Evolutionary conservation across 768 basidiomycete genomes (phyloP).

Genomic region (Hydnum rufescens): DNA sequence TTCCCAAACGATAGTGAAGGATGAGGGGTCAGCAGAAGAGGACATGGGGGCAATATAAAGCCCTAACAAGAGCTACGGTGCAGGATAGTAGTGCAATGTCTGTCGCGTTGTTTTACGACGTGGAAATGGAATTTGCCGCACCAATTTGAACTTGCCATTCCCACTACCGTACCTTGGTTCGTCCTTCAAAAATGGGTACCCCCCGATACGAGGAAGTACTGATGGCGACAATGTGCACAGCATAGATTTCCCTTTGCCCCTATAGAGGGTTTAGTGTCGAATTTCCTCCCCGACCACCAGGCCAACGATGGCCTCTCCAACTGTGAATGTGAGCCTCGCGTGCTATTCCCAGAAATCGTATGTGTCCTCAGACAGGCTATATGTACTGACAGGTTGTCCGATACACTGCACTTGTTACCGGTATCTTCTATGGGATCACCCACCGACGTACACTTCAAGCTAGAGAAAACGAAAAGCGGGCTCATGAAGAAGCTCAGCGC

Average conservation of each 20-base stretch:
- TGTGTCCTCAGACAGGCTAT: not conserved
- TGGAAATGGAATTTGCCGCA: too few relatives aligned
- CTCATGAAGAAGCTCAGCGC: conserved; percentile 49
- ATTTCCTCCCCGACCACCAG: too few relatives aligned
- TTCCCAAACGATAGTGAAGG: conserved; percentile 57
- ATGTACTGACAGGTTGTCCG: conserved; percentile 53
- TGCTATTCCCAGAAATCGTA: not conserved
- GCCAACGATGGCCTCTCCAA: conserved; percentile 2
- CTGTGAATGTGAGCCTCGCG: not conserved
- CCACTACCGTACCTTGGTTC: too few relatives aligned
- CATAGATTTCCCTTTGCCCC: too few relatives aligned
- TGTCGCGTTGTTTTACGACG: too few relatives aligned
- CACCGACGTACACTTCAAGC: conserved; percentile 83
- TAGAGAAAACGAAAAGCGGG: conserved; percentile 55
- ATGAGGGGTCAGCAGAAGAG: conserved; percentile 19
- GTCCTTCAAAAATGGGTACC: too few relatives aligned
- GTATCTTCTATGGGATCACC: conserved; percentile 78
- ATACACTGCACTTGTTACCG: conserved; percentile 75
- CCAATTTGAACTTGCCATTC: too few relatives aligned
- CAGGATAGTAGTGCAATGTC: too few relatives aligned
- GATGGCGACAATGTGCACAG: too few relatives aligned
- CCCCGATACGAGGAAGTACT: too few relatives aligned
- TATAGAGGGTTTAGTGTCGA: too few relatives aligned
- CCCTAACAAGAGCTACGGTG: too few relatives aligned
- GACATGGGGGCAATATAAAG: conserved; percentile 7